Evolutionary conservation across 768 basidiomycete species (phyloP).

Genomic region (Leccinum obscurum): DNA sequence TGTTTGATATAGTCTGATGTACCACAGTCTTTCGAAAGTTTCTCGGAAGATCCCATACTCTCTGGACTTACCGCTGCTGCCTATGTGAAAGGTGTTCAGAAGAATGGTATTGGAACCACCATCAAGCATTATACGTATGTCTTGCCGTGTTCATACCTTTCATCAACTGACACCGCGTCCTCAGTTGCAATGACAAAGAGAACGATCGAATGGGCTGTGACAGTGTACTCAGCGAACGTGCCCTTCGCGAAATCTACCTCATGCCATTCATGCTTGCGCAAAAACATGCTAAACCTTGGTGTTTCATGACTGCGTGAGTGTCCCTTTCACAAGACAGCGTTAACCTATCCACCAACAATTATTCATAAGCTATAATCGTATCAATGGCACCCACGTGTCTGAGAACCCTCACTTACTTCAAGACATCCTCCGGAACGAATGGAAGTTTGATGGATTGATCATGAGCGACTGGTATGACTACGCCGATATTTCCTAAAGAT

Average conservation of each 20-base stretch:
- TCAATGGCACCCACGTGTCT: conserved; percentile 72
- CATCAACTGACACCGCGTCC: neutral
- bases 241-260: conserved; percentile 59
- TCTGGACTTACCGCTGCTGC: conserved; percentile 70
- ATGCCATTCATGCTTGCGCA: conserved; percentile 62
- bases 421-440: conserved; percentile 68
- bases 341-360: neutral
- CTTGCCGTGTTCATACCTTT: neutral
- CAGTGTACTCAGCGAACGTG: conserved; percentile 48
- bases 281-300: conserved; percentile 53
- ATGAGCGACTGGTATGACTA: conserved; percentile 78
- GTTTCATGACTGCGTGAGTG: conserved; percentile 61
- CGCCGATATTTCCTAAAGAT: neutral
- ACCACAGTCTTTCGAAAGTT: conserved; percentile 68
- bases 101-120: conserved; percentile 68
- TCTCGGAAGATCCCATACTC: conserved; percentile 76
- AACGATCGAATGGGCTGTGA: conserved; percentile 68
- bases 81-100: conserved; percentile 78
- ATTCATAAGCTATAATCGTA: conserved; percentile 58
- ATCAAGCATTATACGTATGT: conserved; percentile 84
- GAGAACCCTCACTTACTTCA: conserved; percentile 62
- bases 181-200: conserved; percentile 79
- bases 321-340: neutral
- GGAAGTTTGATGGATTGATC: conserved; percentile 69
- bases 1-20: conserved; percentile 10